These are phyloP conservation scores for Letharia lupina DNA, from an alignment of 495 filamentous ascomycete species.

Conservation along the genomic window DNA sequence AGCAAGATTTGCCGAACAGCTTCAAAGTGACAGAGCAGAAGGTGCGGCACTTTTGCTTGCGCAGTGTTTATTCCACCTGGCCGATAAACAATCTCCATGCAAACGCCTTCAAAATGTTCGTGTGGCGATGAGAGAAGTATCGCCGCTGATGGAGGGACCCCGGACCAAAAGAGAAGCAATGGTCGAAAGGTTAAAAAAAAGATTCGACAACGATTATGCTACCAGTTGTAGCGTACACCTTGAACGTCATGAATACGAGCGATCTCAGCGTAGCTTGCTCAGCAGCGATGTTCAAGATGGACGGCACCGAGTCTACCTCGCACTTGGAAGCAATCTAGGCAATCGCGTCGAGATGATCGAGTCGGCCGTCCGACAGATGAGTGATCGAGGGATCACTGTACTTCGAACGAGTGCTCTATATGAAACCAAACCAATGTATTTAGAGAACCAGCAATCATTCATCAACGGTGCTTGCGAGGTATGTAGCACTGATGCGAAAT, in stretches of 20 bases:
- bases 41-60: not conserved
- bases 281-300: not conserved
- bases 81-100: constrained; percentile 6
- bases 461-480: constrained; percentile 94
- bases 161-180: not conserved
- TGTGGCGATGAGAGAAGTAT: not conserved
- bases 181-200: no score
- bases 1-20: not conserved
- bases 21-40: not conserved
- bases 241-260: constrained; percentile 7
- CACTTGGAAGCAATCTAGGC: constrained; percentile 88
- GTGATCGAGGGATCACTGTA: constrained; percentile 59
- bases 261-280: not conserved
- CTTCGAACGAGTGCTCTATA: constrained; percentile 79
- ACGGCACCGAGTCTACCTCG: constrained; percentile 57
- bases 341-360: constrained; percentile 79
- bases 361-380: constrained; percentile 68
- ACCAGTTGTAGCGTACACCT: not conserved
- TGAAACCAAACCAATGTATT: constrained; percentile 95
- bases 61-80: not conserved
- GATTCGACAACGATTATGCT: no score
- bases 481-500: constrained; percentile 25
- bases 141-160: not conserved
- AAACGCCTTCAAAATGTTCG: not conserved
- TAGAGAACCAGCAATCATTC: constrained; percentile 78